Base-by-base conservation (phyloP, 768 basidiomycete genomes). In the Suillus discolor region DNA sequence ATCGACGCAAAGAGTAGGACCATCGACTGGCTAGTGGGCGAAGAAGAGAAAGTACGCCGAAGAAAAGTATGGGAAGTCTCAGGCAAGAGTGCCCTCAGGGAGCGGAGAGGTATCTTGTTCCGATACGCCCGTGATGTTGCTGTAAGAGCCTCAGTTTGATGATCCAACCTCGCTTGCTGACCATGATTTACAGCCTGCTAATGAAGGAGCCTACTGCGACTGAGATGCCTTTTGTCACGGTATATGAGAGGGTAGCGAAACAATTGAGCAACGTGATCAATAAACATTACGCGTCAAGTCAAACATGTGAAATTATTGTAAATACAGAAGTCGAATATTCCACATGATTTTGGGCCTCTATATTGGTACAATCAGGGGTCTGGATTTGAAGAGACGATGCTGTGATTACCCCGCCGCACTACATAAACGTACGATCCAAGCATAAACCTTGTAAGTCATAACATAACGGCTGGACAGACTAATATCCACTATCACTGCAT, bases 51-150 rank as follows among this genome's bases (percentile, higher is more conserved):
- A 71, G 78, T 77, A 60, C 77, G 79, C 57, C 86, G 94, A 51
- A 84, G 77, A 72, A 79, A 81, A 67, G 85, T 85, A 72, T 95
- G 93, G 93, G 85, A 89, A n/a, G 81, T 78, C 38, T 87, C 87
- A 1, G 86, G 86, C 41, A 89, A 88, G 74, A 78, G 81, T 44
- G 78, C 86, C 68, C 78, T 92, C 64, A 91, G 84, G 69, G 89
- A 89, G 57, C 89, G 80, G 75, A 81, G 93, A 47, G 94, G 94
- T 18, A 80, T 95, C 34, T 79, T 96, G 67, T 83, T 86, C 72
- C 84, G 91, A 73, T 96, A 95, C 76, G 93, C 93, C 15, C 80
- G 93, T 69, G 93, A 94, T 74, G 94, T 94, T 61, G 90, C 90
- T 63, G 93, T 94, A 72, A 84, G 92, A 81, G 31, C n/a, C 62